Conservation (phyloP, 2,329 filamentous ascomycete genomes). For the Fusarium anthophilum region DNA sequence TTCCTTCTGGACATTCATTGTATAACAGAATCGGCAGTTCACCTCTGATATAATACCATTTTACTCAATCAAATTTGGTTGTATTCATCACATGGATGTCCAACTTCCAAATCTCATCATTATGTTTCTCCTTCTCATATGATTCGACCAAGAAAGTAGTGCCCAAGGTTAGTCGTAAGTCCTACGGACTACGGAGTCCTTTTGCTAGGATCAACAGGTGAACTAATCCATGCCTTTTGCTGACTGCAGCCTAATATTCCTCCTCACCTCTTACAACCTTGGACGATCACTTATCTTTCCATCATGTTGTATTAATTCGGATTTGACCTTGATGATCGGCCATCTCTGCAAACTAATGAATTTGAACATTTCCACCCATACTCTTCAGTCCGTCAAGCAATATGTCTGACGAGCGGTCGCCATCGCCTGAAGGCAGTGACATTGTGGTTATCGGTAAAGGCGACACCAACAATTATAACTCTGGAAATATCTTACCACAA, state of each 20-base stretch:
- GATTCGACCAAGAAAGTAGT: neutral
- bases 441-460: conserved; percentile 13
- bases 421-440: conserved; percentile 15
- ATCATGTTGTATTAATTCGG: neutral
- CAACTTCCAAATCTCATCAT: too few relatives aligned
- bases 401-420: neutral
- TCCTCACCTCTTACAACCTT: neutral
- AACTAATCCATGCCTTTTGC: neutral
- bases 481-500: conserved; percentile 45
- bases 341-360: neutral
- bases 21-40: conserved; percentile 9
- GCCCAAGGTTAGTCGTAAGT: neutral
- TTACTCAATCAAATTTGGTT: neutral
- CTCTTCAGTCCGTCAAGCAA: neutral
- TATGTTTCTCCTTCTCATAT: neutral
- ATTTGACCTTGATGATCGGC: neutral
- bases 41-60: neutral
- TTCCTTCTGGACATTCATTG: conserved; percentile 4
- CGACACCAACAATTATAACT: conserved; percentile 47
- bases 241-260: neutral
- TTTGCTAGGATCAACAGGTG: neutral
- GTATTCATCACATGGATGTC: neutral
- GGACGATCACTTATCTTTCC: neutral
- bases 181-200: neutral
- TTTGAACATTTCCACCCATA: neutral